These are phyloP conservation scores for Pichia sp. DNA, from an alignment of 1,139 yeast species.

Conservation along the genomic window DNA sequence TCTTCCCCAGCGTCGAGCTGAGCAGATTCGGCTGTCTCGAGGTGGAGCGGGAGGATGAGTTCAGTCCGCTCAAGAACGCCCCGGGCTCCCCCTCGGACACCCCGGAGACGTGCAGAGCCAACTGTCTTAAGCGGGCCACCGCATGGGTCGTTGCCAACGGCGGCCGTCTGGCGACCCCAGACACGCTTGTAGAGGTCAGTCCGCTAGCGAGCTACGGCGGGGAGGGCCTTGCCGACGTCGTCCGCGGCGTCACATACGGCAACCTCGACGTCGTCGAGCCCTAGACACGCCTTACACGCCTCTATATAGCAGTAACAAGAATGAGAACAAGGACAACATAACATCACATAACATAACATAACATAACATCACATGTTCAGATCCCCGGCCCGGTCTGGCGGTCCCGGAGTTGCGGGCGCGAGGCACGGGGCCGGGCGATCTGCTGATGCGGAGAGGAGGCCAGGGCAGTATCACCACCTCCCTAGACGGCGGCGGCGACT, in stretches of 20 bases:
- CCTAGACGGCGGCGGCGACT: background rate
- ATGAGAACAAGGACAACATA: no score
- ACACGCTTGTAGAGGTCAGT: slow-evolving; percentile 67
- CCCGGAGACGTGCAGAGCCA: slow-evolving; percentile 73
- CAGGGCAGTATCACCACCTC: background rate
- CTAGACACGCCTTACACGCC: background rate
- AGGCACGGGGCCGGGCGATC: background rate
- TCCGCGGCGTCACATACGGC: slow-evolving; percentile 47
- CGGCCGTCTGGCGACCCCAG: slow-evolving; percentile 46
- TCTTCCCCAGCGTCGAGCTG: slow-evolving; percentile 74
- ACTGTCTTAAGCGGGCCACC: slow-evolving; percentile 66
- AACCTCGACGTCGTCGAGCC: slow-evolving; percentile 19
- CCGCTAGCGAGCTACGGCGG: slow-evolving; percentile 77
- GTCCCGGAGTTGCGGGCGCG: background rate
- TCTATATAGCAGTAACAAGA: no score
- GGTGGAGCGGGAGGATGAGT: slow-evolving; percentile 79
- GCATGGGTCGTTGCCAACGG: slow-evolving; percentile 72
- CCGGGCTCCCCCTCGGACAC: slow-evolving; percentile 77
- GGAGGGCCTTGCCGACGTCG: slow-evolving; percentile 61
- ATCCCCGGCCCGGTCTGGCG: background rate
- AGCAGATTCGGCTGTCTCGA: slow-evolving; percentile 87
- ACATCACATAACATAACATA: no score
- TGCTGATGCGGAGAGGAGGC: background rate
- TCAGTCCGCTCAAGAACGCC: slow-evolving; percentile 91
- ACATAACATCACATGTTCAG: no score